Conservation (phyloP, 768 basidiomycete species). For the Boletus sp. region DNA sequence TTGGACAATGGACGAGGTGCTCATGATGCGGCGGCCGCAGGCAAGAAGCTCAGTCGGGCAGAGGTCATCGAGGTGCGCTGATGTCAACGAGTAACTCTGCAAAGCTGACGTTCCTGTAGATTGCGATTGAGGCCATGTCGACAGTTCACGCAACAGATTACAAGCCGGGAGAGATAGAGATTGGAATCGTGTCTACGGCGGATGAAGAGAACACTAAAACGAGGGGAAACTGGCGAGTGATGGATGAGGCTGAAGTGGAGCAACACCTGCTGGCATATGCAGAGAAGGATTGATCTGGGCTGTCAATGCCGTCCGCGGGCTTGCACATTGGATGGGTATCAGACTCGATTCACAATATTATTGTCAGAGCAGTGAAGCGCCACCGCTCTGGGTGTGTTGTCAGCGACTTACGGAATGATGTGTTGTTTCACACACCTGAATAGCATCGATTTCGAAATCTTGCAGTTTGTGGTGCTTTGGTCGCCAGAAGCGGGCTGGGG, state of each 20-base stretch:
- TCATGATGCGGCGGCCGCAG: slow-evolving; percentile 74
- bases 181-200: slow-evolving; percentile 83
- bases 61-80: slow-evolving; percentile 86
- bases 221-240: slow-evolving; percentile 74
- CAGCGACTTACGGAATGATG: neutral
- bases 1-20: slow-evolving; percentile 75
- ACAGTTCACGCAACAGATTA: slow-evolving; percentile 95
- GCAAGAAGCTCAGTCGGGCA: slow-evolving; percentile 65
- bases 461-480: slow-evolving; percentile 48
- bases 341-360: slow-evolving; percentile 1
- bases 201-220: slow-evolving; percentile 73
- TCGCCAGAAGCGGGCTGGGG: slow-evolving; percentile 58
- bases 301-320: neutral
- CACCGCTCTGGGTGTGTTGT: slow-evolving; percentile 49
- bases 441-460: slow-evolving; percentile 61
- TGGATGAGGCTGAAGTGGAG: slow-evolving; percentile 78
- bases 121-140: slow-evolving; percentile 94
- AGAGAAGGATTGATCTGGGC: slow-evolving; percentile 73
- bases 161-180: slow-evolving; percentile 93
- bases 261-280: slow-evolving; percentile 80
- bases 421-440: slow-evolving; percentile 46
- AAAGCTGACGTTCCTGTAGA: slow-evolving; percentile 41
- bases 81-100: neutral
- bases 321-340: neutral
- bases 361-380: slow-evolving; percentile 51